Evolutionary conservation across 2,329 filamentous ascomycete species (phyloP), one percentile per base, ranked within the genome.

Genomic region (Fusarium anthophilum): DNA sequence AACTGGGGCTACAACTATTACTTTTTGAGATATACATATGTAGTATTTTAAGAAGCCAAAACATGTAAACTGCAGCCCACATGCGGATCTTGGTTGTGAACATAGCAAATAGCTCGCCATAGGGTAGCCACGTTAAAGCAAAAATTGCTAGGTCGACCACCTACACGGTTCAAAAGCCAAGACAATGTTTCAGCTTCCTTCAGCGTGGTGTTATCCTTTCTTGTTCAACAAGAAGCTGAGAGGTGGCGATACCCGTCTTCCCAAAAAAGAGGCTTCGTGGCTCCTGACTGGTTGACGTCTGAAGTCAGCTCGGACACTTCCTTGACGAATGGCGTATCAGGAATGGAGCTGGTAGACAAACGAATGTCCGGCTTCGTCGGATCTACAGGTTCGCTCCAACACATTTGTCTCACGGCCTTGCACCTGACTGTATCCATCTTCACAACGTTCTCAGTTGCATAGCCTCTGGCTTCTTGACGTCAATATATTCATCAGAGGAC

Each of bases 261-360:
- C 63, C 51, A 66, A 74, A 69, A 13, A 63, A 73, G 69, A 66
- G 17, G 61, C 43, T 71, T 51, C 57, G 59, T 45, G 54, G 66
- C 63, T 57, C 74, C 74, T 76, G 41, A 78, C 70, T 78, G 77
- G 77, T 61, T 44, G 41, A 61, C 45, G 41, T 37, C 44, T 38
- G 60, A 58, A 50, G 26, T 53, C 68, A 62, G 68, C 68, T 62
- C 50, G 59, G 63, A 72, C 48, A 48, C 44, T 45, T 47, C 41
- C 61, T 61, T 28, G 62, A 70, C 75, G 65, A 70, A 77, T 77
- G 57, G 66, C 48, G 67, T 76, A 28, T 53, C 60, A 55, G 67
- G 41, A 58, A 58, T 26, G 58, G 37, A 32, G 39, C 39, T 48
- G 47, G n/a, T 39, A 38, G 55, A 54, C 30, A 30, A 50, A 54